Percentiles rank a stretch among this genome's conserved stretches.
These are phyloP conservation scores for Syncephalastrum monosporum DNA, from an alignment of 371 early-diverging fungal species.

Conservation along the genomic window DNA sequence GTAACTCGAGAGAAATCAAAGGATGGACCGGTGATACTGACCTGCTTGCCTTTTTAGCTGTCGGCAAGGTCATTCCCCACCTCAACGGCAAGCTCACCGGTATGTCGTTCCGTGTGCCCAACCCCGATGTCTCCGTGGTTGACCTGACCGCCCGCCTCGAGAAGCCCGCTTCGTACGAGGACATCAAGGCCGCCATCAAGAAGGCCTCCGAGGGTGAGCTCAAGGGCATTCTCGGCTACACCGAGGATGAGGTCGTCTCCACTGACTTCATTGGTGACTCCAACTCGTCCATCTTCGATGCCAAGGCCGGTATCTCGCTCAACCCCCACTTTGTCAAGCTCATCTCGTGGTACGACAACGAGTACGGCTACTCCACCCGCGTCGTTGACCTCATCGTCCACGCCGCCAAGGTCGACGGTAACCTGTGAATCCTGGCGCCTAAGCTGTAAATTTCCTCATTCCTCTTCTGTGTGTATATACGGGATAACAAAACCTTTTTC, in stretches of 20 bases:
- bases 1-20: not conserved
- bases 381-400: constrained; percentile 85
- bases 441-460: too few species aligned
- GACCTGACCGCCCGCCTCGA: constrained; percentile 95
- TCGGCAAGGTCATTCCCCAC: constrained; percentile 97
- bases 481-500: too few species aligned
- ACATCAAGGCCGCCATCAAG: constrained; percentile 88
- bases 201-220: constrained; percentile 75
- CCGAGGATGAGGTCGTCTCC: constrained; percentile 97
- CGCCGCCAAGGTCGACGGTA: constrained; percentile 65
- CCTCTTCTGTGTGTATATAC: too few species aligned
- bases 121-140: constrained; percentile 98
- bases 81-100: constrained; percentile 98
- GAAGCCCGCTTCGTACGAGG: constrained; percentile 88
- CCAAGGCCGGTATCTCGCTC: constrained; percentile 96
- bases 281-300: constrained; percentile 95
- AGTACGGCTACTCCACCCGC: constrained; percentile 94
- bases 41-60: constrained; percentile 56
- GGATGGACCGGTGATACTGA: not conserved
- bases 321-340: constrained; percentile 98
- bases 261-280: constrained; percentile 94
- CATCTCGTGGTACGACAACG: constrained; percentile 96
- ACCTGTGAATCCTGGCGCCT: constrained; percentile 9
- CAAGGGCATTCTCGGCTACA: constrained; percentile 95
- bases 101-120: constrained; percentile 98